Conservation (phyloP, 257 asterid genomes). For the Parsonsia alboflavescens region DNA sequence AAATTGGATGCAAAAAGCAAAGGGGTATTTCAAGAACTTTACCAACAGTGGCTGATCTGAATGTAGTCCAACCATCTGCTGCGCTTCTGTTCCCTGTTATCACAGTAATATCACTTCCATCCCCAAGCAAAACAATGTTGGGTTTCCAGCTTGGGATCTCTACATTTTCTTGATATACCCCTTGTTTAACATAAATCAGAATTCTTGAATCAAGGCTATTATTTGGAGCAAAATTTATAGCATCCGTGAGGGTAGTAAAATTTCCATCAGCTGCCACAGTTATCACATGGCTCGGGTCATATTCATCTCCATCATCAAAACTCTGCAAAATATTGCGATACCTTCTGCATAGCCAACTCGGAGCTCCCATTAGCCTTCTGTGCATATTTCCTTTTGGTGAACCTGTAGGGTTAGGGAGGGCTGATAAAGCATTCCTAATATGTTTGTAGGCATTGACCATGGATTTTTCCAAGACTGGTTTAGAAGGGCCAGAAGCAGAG, state of each 20-base stretch:
- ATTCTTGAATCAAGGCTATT: conserved; percentile 46
- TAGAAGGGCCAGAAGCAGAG: conserved; percentile 51
- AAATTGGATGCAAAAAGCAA: not conserved
- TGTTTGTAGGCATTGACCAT: conserved; percentile 39
- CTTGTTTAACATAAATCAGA: conserved; percentile 48
- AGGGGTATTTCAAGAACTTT: conserved; percentile 6
- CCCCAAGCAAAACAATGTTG: conserved; percentile 77
- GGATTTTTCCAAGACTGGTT: conserved; percentile 38
- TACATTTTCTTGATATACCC: conserved; percentile 72
- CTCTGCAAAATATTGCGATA: conserved; percentile 43
- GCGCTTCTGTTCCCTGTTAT: conserved; percentile 56
- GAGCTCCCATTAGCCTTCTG: conserved; percentile 52
- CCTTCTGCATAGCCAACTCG: conserved; percentile 50
- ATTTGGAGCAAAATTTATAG: conserved; percentile 58
- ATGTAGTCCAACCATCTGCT: conserved; percentile 86
- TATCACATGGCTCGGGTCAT: conserved; percentile 34
- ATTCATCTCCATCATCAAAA: conserved; percentile 37
- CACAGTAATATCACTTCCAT: conserved; percentile 60
- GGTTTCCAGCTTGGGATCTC: conserved; percentile 73
- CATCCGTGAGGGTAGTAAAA: conserved; percentile 49
- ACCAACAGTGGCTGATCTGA: conserved; percentile 92
- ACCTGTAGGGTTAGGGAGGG: conserved; percentile 29
- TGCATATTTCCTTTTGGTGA: conserved; percentile 17
- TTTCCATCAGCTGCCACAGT: conserved; percentile 83
- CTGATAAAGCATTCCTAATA: conserved; percentile 63